Conservation (phyloP, 371 early-diverging fungal genomes). For the Mortierella sp. region DNA sequence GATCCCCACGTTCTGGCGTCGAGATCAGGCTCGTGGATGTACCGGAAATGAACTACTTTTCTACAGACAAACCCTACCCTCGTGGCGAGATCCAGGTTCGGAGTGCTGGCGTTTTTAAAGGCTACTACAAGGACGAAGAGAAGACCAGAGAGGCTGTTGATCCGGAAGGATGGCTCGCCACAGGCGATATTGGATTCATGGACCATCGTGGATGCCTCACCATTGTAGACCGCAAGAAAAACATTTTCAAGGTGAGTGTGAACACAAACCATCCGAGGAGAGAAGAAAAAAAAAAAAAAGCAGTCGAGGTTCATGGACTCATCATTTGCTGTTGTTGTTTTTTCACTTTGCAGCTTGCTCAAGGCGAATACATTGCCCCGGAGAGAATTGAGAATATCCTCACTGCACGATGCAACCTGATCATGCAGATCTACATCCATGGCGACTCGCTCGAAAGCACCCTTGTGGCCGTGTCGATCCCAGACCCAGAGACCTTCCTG, state of each 20-base stretch:
- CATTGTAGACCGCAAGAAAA: conserved; percentile 97
- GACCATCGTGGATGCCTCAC: conserved; percentile 77
- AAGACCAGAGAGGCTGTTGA: conserved; percentile 83
- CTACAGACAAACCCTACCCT: conserved; percentile 78
- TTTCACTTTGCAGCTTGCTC: conserved; percentile 49
- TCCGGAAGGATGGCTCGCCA: conserved; percentile 91
- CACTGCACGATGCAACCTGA: conserved; percentile 32
- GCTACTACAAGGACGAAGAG: conserved; percentile 86
- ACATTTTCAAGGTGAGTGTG: conserved; percentile 87
- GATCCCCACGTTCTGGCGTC: conserved; percentile 60
- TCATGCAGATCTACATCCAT: conserved; percentile 77
- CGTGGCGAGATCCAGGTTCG: conserved; percentile 92
- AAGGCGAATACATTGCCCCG: conserved; percentile 98
- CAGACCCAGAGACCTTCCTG: conserved; percentile 69
- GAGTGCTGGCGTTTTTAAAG: conserved; percentile 81
- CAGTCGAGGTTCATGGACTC: no score
- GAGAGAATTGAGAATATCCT: conserved; percentile 79
- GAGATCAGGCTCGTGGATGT: conserved; percentile 91
- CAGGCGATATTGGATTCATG: conserved; percentile 90
- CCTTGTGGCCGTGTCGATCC: conserved; percentile 87
- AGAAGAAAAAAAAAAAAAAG: background rate
- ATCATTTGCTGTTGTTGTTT: background rate
- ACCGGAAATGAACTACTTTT: conserved; percentile 88
- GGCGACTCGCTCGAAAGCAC: conserved; percentile 86
- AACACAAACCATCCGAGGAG: background rate